phyloP scores from a whole-genome alignment of 2,329 filamentous ascomycete species.

The Chrysosphaeria jannelii region DNA sequence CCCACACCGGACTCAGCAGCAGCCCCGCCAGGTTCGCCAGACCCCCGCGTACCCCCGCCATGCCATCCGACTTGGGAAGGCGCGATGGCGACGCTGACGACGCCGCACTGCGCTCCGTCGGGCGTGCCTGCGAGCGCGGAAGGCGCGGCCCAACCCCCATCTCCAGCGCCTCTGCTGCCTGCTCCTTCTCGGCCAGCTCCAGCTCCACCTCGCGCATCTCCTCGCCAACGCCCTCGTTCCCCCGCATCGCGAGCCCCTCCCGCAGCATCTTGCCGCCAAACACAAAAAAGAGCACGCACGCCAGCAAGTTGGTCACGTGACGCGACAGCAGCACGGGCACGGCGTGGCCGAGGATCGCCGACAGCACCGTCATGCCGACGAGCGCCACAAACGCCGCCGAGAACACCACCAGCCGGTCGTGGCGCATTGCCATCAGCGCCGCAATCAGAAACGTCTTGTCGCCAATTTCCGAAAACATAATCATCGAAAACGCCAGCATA shows the following conservation, averaged over 20 bases:
- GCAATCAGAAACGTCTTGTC: conserved; percentile 98
- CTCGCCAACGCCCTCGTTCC: conserved; percentile 71
- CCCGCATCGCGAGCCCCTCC: conserved; percentile 70
- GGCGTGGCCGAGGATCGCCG: conserved; percentile 71
- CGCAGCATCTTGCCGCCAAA: conserved; percentile 64
- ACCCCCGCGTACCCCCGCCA: conserved; percentile 21
- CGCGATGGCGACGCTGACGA: conserved; percentile 40
- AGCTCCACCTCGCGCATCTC: conserved; percentile 95
- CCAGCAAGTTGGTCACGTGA: conserved; percentile 65
- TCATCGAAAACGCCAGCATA: conserved; percentile 83
- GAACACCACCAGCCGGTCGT: conserved; percentile 78
- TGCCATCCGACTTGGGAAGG: conserved; percentile 21
- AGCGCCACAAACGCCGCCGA: conserved; percentile 79
- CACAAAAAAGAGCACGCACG: conserved; percentile 58
- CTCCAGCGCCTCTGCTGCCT: conserved; percentile 43
- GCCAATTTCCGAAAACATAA: conserved; percentile 82
- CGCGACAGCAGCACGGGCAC: conserved; percentile 77
- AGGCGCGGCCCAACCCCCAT: conserved; percentile 37
- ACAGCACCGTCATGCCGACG: conserved; percentile 81
- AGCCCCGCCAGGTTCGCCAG: conserved; percentile 67
- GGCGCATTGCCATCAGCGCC: conserved; percentile 97
- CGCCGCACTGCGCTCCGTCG: conserved; percentile 42
- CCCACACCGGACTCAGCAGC: conserved; percentile 83
- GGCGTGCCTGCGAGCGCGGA: conserved; percentile 41
- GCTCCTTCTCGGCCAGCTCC: conserved; percentile 78